Percentiles rank a stretch among this genome's conserved stretches.
These are phyloP conservation scores for Mesembryanthemum crystallinum DNA, from an alignment of 148 eudicot genomes.

Conservation along the genomic window DNA sequence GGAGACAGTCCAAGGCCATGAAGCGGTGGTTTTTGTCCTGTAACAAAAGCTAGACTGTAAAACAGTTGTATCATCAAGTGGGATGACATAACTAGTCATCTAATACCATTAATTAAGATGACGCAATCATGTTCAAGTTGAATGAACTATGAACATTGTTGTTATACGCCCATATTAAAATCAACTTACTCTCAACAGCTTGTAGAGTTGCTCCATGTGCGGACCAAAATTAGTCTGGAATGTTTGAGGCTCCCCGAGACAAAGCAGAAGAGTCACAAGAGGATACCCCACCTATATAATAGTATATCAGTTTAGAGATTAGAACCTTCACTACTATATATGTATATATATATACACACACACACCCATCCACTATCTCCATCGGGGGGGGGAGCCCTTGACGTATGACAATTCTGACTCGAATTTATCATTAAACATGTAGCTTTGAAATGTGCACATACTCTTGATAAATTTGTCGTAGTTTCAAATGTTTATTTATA, in stretches of 20 bases:
- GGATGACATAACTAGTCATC: conserved; percentile 2
- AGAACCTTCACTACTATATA: neutral
- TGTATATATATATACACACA: no score
- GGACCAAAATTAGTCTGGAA: conserved; percentile 81
- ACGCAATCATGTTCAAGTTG: conserved; percentile 2
- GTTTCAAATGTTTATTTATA: no score
- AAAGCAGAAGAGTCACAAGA: conserved; percentile 93
- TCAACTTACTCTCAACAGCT: conserved; percentile 80
- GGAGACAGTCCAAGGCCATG: conserved; percentile 98
- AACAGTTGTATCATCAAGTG: conserved; percentile 13
- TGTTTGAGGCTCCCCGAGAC: conserved; percentile 93
- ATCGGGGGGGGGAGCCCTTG: no score
- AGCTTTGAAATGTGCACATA: no score
- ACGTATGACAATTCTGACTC: no score
- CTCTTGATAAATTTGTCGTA: no score
- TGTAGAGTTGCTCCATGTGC: conserved; percentile 98
- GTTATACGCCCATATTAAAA: neutral
- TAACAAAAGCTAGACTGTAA: conserved; percentile 23
- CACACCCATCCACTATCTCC: no score
- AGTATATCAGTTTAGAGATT: conserved; percentile 6
- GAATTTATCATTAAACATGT: no score
- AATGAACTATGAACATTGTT: neutral
- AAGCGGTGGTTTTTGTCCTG: conserved; percentile 99
- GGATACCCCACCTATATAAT: conserved; percentile 82
- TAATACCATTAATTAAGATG: conserved; percentile 3